Evolutionary conservation across 768 basidiomycete species (phyloP), one percentile per base, ranked within the genome.

Genomic region (Boletus pseudopeckii): DNA sequence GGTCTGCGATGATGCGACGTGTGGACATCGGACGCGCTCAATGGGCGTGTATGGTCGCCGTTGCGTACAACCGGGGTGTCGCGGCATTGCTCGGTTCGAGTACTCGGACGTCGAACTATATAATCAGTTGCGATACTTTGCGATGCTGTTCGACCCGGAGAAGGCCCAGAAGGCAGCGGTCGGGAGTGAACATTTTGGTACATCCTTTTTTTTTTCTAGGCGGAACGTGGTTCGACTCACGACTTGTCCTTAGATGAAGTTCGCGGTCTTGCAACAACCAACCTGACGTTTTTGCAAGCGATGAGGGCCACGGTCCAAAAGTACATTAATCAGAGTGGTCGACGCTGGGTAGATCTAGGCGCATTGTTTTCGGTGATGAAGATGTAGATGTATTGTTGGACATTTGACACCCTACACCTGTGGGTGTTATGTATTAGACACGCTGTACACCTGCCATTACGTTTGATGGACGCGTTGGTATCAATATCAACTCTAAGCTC

Each of bases 41-140:
- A 96, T 98, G 91, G 78, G 89, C 34, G 92, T 98, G 1, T 95
- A 93, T 68, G 94, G 92, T 7, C 80, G 85, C 32, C 76, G 86
- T 46, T 99, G 97, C 67, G 66, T 93, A 50, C 80, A 81, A 43
- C 41, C 56, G 0, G 36, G 9, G 24, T 70, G 69, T 48, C 34
- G 0, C 0, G 62, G 62, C 0, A 52, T 5, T 10, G 56, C 30
- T 1, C 54, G 34, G 38, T 51, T 55, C 10, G 67, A 98, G 89
- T 98, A 95, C 67, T 79, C 87, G 34, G 94, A 98, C 65, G 73
- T 78, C 9, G 80, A 84, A 59, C 74, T 99, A 37, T 98, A 98
- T 71, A 90, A 89, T 58, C 97, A 99, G 69, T 76, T 98, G 33
- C 74, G 93, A 43, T 98, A 86, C 73, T 95, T 85, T 71, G 71